These are phyloP conservation scores for Rhodotorula sp. DNA, from an alignment of 1,284 basidiomycete species.

Conservation along the genomic window DNA sequence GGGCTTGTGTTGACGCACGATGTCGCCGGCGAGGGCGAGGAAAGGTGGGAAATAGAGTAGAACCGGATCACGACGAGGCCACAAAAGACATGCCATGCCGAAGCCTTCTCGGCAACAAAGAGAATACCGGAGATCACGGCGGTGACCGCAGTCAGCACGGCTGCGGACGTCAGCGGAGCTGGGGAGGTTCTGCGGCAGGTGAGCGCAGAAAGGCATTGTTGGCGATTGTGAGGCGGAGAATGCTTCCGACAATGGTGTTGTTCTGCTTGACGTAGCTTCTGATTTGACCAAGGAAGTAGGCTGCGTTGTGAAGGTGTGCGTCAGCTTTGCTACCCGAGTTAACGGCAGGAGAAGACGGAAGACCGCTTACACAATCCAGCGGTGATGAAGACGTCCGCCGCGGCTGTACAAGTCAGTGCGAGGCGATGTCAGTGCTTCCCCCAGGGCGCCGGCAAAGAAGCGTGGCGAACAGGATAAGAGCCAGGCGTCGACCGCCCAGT, in stretches of 20 bases:
- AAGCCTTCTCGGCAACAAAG: neutral
- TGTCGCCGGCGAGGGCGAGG: neutral
- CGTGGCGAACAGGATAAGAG: neutral
- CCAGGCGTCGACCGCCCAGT: slow-evolving; percentile 1
- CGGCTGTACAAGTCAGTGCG: neutral
- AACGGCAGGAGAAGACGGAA: neutral
- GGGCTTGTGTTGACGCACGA: too few relatives aligned
- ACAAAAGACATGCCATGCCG: slow-evolving; percentile 2
- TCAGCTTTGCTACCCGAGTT: neutral
- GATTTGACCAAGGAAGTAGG: neutral
- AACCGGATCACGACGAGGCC: neutral
- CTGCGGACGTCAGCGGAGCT: neutral
- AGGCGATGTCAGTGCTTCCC: too few relatives aligned
- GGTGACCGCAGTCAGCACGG: neutral
- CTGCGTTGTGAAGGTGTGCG: neutral
- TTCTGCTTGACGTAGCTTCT: neutral
- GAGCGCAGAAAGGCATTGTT: slow-evolving; percentile 6
- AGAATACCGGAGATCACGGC: neutral
- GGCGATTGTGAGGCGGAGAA: slow-evolving; percentile 1
- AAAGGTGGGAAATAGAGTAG: neutral
- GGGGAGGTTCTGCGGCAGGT: too few relatives aligned
- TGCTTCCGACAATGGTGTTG: neutral
- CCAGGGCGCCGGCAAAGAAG: too few relatives aligned
- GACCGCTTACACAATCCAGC: neutral
- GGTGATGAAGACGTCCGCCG: neutral